Percentiles rank a stretch among this genome's conserved stretches.
Conservation (phyloP, 2,329 filamentous ascomycete genomes). For the Ceratocystis ficicola region DNA sequence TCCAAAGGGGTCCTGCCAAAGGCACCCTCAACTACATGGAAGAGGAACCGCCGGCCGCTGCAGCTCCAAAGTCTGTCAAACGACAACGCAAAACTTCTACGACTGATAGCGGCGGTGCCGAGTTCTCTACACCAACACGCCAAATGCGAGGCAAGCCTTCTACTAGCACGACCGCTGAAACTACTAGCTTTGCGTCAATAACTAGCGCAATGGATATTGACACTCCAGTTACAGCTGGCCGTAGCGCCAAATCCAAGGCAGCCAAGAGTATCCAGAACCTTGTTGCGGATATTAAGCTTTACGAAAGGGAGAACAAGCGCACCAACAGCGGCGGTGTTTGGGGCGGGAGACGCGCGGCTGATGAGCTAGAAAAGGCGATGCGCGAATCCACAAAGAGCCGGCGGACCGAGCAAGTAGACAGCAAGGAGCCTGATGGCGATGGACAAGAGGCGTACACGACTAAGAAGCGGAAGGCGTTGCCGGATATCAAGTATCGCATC, state of each 20-base stretch:
- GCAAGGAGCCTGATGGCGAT: slow-evolving; percentile 37
- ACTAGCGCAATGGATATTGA: slow-evolving; percentile 60
- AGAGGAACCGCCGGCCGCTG: slow-evolving; percentile 21
- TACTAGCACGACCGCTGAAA: background rate
- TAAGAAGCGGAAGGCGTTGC: slow-evolving; percentile 31
- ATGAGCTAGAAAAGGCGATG: slow-evolving; percentile 41
- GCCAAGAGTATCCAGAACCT: slow-evolving; percentile 62
- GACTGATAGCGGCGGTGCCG: background rate
- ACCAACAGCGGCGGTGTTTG: slow-evolving; percentile 41
- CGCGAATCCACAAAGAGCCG: slow-evolving; percentile 25
- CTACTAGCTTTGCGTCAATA: background rate
- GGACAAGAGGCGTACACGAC: slow-evolving; percentile 51
- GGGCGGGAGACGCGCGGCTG: slow-evolving; percentile 51
- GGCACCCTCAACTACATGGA: slow-evolving; percentile 35
- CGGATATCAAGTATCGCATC: slow-evolving; percentile 50
- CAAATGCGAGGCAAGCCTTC: background rate
- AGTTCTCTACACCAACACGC: slow-evolving; percentile 29
- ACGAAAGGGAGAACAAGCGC: slow-evolving; percentile 87
- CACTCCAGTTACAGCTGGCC: slow-evolving; percentile 60
- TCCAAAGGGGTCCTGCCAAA: slow-evolving; percentile 36
- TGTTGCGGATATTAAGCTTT: slow-evolving; percentile 75
- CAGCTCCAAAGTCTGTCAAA: slow-evolving; percentile 23
- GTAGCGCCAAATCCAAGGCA: slow-evolving; percentile 81
- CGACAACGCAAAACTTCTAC: slow-evolving; percentile 19
- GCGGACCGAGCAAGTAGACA: slow-evolving; percentile 24